phyloP scores from a whole-genome alignment of 768 basidiomycete genomes.

The Boletellus sp. region DNA sequence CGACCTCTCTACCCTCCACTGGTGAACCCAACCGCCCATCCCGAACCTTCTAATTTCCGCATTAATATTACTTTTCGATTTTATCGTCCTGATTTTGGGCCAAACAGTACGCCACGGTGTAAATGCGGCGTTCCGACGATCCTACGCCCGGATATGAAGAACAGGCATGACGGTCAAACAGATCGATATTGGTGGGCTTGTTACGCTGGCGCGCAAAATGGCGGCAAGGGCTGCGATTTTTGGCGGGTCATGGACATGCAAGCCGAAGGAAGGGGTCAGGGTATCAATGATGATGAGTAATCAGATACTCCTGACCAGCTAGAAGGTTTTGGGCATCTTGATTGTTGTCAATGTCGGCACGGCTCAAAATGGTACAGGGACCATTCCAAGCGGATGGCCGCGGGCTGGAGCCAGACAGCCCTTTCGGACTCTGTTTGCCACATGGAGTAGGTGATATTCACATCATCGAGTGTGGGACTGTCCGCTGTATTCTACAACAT shows the following conservation, averaged over 20 bases:
- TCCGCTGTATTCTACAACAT: not conserved
- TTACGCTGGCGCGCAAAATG: slow-evolving; percentile 76
- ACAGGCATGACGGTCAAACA: slow-evolving; percentile 48
- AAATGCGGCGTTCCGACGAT: slow-evolving; percentile 70
- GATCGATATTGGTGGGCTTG: slow-evolving; percentile 75
- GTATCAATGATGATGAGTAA: not conserved
- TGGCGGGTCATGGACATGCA: slow-evolving; percentile 73
- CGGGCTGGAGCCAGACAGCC: not conserved
- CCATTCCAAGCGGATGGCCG: not conserved
- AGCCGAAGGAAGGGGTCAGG: slow-evolving; percentile 57
- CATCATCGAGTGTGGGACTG: not conserved
- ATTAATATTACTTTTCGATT: slow-evolving; percentile 89
- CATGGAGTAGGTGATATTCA: not conserved
- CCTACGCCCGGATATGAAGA: slow-evolving; percentile 77
- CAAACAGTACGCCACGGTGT: slow-evolving; percentile 64
- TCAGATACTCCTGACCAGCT: not conserved
- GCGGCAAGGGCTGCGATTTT: slow-evolving; percentile 75
- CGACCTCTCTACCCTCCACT: slow-evolving; percentile 50
- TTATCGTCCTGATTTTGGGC: slow-evolving; percentile 76
- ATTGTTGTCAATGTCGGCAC: not conserved
- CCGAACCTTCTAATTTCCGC: slow-evolving; percentile 57
- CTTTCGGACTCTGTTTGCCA: not conserved
- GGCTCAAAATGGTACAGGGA: not conserved
- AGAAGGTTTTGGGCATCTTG: slow-evolving; percentile 2
- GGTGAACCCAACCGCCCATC: slow-evolving; percentile 13